Evolutionary conservation across 805 yeast genomes (phyloP).

Genomic region (Candida orba): DNA sequence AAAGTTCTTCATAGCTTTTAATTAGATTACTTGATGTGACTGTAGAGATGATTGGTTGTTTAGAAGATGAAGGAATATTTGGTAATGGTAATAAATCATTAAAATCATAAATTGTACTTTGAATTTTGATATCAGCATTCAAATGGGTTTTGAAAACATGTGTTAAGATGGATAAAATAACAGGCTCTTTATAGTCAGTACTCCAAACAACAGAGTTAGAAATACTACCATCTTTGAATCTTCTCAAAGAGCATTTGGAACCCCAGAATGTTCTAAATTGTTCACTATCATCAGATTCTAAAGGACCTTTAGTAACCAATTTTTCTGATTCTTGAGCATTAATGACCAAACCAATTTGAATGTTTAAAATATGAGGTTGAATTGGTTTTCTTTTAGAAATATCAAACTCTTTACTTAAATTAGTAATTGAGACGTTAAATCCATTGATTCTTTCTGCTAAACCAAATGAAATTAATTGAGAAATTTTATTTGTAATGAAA

Average conservation of each 20-base stretch:
- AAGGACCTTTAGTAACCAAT: conserved; percentile 83
- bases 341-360: conserved; percentile 57
- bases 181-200: conserved; percentile 47
- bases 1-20: conserved; percentile 51
- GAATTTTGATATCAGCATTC: conserved; percentile 28
- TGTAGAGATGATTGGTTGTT: conserved; percentile 41
- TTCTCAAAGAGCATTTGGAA: conserved; percentile 69
- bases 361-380: conserved; percentile 22
- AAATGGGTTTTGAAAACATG: conserved; percentile 63
- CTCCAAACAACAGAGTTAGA: conserved; percentile 89
- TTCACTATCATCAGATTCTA: conserved; percentile 46
- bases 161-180: conserved; percentile 56
- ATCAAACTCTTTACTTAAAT: conserved; percentile 21
- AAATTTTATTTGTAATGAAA: conserved; percentile 54
- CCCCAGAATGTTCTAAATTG: conserved; percentile 90
- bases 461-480: conserved; percentile 48
- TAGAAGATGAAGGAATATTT: conserved; percentile 47
- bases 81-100: conserved; percentile 52
- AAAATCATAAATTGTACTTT: conserved; percentile 35
- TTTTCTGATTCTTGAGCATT: conserved; percentile 72
- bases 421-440: conserved; percentile 27
- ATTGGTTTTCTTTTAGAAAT: conserved; percentile 47
- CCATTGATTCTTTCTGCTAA: conserved; percentile 41
- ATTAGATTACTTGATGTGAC: conserved; percentile 35
- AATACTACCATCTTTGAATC: conserved; percentile 88